These are phyloP conservation scores for Phytophthora tentaculata DNA, from an alignment of 352 stramenopile genomes.

Conservation along the genomic window DNA sequence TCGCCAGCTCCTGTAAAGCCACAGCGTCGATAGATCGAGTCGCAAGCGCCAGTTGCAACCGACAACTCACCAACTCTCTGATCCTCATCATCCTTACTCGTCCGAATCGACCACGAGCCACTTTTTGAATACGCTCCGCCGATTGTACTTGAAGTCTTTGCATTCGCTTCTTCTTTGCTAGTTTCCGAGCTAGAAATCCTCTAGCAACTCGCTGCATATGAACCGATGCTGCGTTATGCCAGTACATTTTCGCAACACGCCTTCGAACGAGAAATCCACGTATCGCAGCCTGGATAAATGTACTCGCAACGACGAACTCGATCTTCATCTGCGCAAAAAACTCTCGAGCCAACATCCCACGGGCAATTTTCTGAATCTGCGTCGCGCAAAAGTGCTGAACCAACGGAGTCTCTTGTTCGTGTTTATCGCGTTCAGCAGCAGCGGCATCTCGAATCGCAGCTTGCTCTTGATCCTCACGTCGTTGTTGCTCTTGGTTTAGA, in stretches of 20 bases:
- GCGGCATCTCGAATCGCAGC: constrained; percentile 6
- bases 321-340: constrained; percentile 65
- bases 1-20: constrained; percentile 63
- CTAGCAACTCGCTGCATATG: constrained; percentile 62
- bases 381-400: constrained; percentile 79
- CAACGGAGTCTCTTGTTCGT: constrained; percentile 33
- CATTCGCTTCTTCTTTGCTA: constrained; percentile 33
- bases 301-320: constrained; percentile 73
- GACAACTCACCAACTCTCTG: constrained; percentile 45
- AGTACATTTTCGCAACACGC: constrained; percentile 71
- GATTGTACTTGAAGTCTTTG: constrained; percentile 28
- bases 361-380: constrained; percentile 77
- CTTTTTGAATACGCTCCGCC: constrained; percentile 50
- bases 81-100: constrained; percentile 67
- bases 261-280: constrained; percentile 74
- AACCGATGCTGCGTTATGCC: constrained; percentile 60
- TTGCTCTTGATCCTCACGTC: constrained; percentile 35
- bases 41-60: constrained; percentile 33
- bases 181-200: constrained; percentile 56
- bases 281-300: constrained; percentile 75
- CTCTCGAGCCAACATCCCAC: constrained; percentile 71
- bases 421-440: constrained; percentile 18
- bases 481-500: constrained; percentile 39
- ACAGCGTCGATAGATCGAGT: constrained; percentile 25
- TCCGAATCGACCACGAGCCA: constrained; percentile 61